Evolutionary conservation across 2,329 filamentous ascomycete species (phyloP).

Genomic region (Stachybotrys chartarum): DNA sequence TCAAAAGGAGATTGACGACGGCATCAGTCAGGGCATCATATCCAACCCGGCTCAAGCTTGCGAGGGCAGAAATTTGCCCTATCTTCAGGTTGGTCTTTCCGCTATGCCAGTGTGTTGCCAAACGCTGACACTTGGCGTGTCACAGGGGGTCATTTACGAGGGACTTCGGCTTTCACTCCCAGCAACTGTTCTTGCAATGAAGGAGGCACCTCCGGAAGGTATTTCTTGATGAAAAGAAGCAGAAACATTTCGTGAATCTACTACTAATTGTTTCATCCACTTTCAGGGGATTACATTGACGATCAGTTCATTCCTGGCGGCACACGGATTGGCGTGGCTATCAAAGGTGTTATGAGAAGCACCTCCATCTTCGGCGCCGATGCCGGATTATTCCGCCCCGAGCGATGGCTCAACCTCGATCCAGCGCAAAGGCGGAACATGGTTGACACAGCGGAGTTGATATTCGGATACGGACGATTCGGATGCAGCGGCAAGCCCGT

Average conservation of each 20-base stretch:
- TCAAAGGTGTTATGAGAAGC: neutral
- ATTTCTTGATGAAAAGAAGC: too few relatives aligned
- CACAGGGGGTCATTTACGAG: neutral
- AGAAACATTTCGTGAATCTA: too few relatives aligned
- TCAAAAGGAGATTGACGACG: constrained; percentile 33
- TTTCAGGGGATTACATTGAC: constrained; percentile 15
- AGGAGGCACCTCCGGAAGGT: constrained; percentile 15
- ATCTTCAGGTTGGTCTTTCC: constrained; percentile 26
- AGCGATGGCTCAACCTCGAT: constrained; percentile 1
- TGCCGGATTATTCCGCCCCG: neutral
- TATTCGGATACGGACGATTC: neutral
- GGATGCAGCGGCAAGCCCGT: constrained; percentile 26
- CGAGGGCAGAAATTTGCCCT: constrained; percentile 22
- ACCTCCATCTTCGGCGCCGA: neutral
- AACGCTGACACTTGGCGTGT: neutral
- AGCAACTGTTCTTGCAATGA: constrained; percentile 14
- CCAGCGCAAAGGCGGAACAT: neutral
- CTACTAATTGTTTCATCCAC: too few relatives aligned
- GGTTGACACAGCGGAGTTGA: neutral
- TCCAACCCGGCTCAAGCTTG: constrained; percentile 20
- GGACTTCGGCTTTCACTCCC: neutral
- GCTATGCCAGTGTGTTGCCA: neutral
- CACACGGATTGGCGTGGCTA: constrained; percentile 8
- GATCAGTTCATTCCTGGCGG: constrained; percentile 20
- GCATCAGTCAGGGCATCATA: constrained; percentile 17